Evolutionary conservation across 2,329 filamentous ascomycete genomes (phyloP).

Genomic region (Xylaria sp.): DNA sequence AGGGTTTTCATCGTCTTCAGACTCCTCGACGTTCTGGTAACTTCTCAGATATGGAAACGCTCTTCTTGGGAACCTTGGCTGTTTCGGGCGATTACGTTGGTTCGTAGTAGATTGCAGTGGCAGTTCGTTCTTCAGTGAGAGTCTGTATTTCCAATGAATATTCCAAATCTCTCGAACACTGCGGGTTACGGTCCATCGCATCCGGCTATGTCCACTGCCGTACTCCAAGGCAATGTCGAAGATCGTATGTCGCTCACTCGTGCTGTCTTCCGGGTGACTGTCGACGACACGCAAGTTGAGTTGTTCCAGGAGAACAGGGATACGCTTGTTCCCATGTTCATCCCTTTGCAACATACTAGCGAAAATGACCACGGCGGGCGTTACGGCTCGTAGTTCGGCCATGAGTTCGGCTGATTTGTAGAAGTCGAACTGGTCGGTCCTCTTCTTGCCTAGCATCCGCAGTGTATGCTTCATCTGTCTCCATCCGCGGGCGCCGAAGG

Average conservation of each 20-base stretch:
- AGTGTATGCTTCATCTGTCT: conserved; percentile 88
- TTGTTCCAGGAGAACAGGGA: conserved; percentile 93
- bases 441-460: conserved; percentile 72
- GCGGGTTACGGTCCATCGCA: conserved; percentile 93
- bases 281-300: conserved; percentile 86
- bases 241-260: conserved; percentile 73
- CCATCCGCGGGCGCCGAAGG: conserved; percentile 83
- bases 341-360: conserved; percentile 98
- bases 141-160: conserved; percentile 89
- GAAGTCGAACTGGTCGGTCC: conserved; percentile 87
- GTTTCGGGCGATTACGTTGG: conserved; percentile 69
- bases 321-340: conserved; percentile 91
- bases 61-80: conserved; percentile 87
- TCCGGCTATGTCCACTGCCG: conserved; percentile 89
- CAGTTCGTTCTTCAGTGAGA: conserved; percentile 81
- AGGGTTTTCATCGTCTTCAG: conserved; percentile 69
- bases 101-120: conserved; percentile 72
- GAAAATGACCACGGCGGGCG: conserved; percentile 89
- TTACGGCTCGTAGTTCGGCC: conserved; percentile 89
- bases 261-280: conserved; percentile 69
- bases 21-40: conserved; percentile 75
- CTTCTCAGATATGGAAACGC: conserved; percentile 88
- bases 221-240: conserved; percentile 96
- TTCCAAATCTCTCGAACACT: conserved; percentile 90
- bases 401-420: conserved; percentile 95